phyloP scores from a whole-genome alignment of 345 rosid genomes.

The Microthlaspi erraticum region DNA sequence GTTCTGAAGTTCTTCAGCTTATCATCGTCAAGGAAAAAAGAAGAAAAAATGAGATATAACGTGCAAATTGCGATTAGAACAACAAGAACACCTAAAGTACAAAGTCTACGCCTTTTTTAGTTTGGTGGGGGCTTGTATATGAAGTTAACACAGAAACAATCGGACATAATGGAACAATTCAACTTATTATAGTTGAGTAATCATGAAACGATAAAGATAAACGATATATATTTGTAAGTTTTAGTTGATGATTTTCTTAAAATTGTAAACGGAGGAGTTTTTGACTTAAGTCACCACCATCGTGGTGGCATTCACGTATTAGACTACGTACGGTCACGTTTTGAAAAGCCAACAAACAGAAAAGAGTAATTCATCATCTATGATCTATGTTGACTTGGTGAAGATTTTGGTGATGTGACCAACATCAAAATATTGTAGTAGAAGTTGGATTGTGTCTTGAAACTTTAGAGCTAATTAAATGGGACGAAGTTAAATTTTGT shows the following conservation, averaged over 20 bases:
- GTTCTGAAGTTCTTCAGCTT: neutral
- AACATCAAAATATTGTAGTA: neutral
- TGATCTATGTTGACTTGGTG: too few species aligned
- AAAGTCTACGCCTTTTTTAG: conserved; percentile 19
- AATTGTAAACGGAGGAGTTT: too few species aligned
- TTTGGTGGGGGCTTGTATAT: conserved; percentile 8
- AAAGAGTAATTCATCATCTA: too few species aligned
- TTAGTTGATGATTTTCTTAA: too few species aligned
- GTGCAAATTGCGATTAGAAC: neutral
- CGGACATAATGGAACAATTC: neutral
- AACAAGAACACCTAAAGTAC: neutral
- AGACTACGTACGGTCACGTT: too few species aligned
- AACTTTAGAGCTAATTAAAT: too few species aligned
- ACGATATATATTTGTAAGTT: too few species aligned
- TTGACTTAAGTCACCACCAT: too few species aligned
- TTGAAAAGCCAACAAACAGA: too few species aligned
- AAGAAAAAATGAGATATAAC: neutral
- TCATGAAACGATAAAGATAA: neutral
- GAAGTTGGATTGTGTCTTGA: neutral
- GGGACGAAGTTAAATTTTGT: too few species aligned
- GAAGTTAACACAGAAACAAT: too few species aligned
- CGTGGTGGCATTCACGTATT: too few species aligned
- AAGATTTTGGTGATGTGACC: neutral
- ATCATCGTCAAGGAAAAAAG: conserved; percentile 10
- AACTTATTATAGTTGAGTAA: neutral